Evolutionary conservation across 306 rosid species (phyloP).

Genomic region (Bauhinia variegata): DNA sequence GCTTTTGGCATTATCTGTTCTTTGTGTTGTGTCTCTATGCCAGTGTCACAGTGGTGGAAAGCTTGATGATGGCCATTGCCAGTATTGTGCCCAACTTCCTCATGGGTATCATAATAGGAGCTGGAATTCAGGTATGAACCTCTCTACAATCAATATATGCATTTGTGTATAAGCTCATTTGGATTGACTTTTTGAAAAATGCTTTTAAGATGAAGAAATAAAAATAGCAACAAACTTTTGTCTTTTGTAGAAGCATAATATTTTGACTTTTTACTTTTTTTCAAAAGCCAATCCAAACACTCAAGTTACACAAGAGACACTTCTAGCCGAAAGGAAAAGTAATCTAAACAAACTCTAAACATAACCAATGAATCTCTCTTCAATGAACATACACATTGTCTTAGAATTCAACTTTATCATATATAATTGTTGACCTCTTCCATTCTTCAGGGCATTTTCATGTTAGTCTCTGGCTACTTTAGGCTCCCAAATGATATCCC

Average conservation of each 20-base stretch:
- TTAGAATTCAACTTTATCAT: not conserved
- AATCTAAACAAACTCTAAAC: no score
- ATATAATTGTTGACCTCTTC: constrained; percentile 6
- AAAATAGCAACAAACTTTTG: no score
- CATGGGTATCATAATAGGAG: constrained; percentile 97
- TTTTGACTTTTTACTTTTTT: no score
- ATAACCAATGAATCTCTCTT: not conserved
- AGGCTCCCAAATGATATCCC: constrained; percentile 98
- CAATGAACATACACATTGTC: constrained; percentile 1
- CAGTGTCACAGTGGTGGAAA: constrained; percentile 95
- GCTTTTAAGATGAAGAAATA: no score
- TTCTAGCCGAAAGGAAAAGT: no score
- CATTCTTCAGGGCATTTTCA: constrained; percentile 86
- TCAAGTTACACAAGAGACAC: no score
- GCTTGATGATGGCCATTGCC: constrained; percentile 99
- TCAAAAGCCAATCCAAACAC: no score
- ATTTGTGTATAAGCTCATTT: no score
- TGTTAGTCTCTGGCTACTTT: constrained; percentile 97
- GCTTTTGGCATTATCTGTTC: constrained; percentile 83
- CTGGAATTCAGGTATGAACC: constrained; percentile 99
- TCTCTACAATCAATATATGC: no score
- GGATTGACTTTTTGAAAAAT: no score
- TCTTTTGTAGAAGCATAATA: no score
- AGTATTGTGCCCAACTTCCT: constrained; percentile 95
- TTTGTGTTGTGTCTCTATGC: constrained; percentile 92